phyloP scores from a whole-genome alignment of 306 rosid genomes.

The Vicia villosa region DNA sequence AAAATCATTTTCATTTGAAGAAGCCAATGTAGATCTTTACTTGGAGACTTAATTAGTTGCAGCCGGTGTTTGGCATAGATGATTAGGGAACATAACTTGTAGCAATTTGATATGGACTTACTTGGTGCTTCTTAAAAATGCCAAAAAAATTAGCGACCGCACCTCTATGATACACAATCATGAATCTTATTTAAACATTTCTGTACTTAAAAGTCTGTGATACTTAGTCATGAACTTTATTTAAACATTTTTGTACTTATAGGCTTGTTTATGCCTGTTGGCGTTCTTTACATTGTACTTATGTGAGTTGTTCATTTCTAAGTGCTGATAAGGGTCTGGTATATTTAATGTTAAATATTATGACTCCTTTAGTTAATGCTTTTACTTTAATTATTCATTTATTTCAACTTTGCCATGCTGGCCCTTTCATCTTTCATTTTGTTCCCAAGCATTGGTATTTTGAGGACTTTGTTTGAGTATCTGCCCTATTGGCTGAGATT shows the following conservation, averaged over 20 bases:
- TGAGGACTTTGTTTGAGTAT: not conserved
- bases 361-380: too few species aligned
- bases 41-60: slow-evolving; percentile 28
- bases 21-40: slow-evolving; percentile 34
- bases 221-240: too few species aligned
- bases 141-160: not conserved
- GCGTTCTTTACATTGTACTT: slow-evolving; percentile 32
- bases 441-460: not conserved
- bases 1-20: slow-evolving; percentile 23
- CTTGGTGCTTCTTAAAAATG: slow-evolving; percentile 26
- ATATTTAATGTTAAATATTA: too few species aligned
- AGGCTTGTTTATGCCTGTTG: slow-evolving; percentile 25
- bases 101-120: slow-evolving; percentile 8
- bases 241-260: not conserved
- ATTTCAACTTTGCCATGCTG: not conserved
- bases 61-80: slow-evolving; percentile 4
- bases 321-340: not conserved
- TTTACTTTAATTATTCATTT: too few species aligned
- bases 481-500: not conserved
- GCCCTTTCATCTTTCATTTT: not conserved
- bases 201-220: too few species aligned
- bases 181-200: slow-evolving; percentile 21
- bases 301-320: slow-evolving; percentile 25
- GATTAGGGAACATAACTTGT: not conserved
- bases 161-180: not conserved